These are phyloP conservation scores for Cruciata laevipes DNA, from an alignment of 257 asterid species.

Conservation along the genomic window DNA sequence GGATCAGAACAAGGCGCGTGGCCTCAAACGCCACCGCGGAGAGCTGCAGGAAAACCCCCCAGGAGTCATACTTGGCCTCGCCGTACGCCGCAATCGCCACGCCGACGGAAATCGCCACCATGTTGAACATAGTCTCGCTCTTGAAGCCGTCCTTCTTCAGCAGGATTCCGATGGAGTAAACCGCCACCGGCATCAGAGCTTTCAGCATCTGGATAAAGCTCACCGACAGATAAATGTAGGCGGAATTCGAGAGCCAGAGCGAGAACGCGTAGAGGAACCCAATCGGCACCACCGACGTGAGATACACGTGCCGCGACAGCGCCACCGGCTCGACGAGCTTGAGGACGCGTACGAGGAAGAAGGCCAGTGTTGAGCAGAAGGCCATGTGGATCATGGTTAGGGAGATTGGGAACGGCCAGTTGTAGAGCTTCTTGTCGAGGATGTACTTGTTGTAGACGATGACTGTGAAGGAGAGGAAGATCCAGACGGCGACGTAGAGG, in stretches of 20 bases:
- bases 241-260: conserved; percentile 70
- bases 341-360: conserved; percentile 51
- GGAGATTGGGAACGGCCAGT: conserved; percentile 74
- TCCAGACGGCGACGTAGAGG: conserved; percentile 60
- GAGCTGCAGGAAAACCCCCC: conserved; percentile 63
- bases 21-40: conserved; percentile 68
- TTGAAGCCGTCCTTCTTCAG: conserved; percentile 44
- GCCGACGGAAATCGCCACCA: conserved; percentile 64
- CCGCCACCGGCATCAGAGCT: conserved; percentile 76
- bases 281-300: conserved; percentile 65
- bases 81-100: conserved; percentile 79
- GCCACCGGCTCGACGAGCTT: conserved; percentile 57
- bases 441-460: conserved; percentile 75
- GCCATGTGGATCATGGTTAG: conserved; percentile 80
- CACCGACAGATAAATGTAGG: conserved; percentile 64
- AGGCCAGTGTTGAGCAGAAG: conserved; percentile 65
- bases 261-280: conserved; percentile 66
- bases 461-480: conserved; percentile 67
- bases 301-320: conserved; percentile 46
- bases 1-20: conserved; percentile 63
- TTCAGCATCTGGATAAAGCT: conserved; percentile 75
- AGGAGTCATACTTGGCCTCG: conserved; percentile 64
- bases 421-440: conserved; percentile 61
- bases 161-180: conserved; percentile 50
- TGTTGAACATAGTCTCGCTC: conserved; percentile 43